Percentiles rank a stretch among this genome's conserved stretches.
phyloP scores from a whole-genome alignment of 257 asterid species.

The Forsythia suspensa region DNA sequence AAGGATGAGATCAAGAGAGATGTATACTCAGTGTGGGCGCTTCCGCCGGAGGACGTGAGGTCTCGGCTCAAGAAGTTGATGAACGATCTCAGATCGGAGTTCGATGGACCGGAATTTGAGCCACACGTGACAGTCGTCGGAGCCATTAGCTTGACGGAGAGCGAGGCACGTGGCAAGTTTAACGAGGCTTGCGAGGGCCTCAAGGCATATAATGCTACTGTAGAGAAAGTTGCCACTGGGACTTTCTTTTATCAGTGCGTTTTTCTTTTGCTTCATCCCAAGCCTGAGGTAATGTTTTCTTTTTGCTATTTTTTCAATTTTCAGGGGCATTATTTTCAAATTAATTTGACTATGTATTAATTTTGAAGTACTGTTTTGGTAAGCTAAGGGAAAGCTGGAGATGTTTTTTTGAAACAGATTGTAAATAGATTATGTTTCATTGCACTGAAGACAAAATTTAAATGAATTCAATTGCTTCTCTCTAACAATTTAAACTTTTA shows the following conservation, averaged over 20 bases:
- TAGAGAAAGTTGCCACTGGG: slow-evolving; percentile 66
- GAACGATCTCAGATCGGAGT: slow-evolving; percentile 78
- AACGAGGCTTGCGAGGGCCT: slow-evolving; percentile 60
- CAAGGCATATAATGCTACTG: slow-evolving; percentile 54
- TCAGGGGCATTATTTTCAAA: not conserved
- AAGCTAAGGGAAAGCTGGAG: too few relatives aligned
- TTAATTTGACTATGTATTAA: too few relatives aligned
- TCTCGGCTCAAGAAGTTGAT: slow-evolving; percentile 75
- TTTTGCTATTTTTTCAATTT: not conserved
- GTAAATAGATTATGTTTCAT: too few relatives aligned
- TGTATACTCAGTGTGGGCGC: slow-evolving; percentile 94
- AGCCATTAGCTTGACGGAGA: slow-evolving; percentile 63
- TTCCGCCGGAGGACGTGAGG: slow-evolving; percentile 63
- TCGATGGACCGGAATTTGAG: slow-evolving; percentile 79
- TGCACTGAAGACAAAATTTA: too few relatives aligned
- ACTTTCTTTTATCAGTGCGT: slow-evolving; percentile 89
- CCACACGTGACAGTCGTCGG: slow-evolving; percentile 97
- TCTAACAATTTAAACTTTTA: too few relatives aligned
- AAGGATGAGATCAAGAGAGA: slow-evolving; percentile 23
- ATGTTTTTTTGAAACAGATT: too few relatives aligned
- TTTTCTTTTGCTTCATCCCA: slow-evolving; percentile 66
- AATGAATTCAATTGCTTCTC: too few relatives aligned
- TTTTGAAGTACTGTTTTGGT: too few relatives aligned
- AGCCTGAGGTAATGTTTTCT: slow-evolving; percentile 56
- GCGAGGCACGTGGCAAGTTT: slow-evolving; percentile 72